Conservation (phyloP, 2,329 filamentous ascomycete species). For the Fusarium haematococcum region DNA sequence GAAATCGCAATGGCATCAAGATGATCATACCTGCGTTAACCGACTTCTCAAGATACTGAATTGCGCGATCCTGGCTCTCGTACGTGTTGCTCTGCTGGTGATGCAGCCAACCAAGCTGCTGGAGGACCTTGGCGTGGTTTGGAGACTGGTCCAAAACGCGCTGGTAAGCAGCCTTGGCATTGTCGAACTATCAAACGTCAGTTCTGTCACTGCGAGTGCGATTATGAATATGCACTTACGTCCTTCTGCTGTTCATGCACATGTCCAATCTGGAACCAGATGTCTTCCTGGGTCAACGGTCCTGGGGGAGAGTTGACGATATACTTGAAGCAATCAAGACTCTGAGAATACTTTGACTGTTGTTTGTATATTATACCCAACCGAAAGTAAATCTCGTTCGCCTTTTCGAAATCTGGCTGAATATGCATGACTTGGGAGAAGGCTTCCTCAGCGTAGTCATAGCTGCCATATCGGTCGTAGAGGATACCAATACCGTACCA, state of each 20-base stretch:
- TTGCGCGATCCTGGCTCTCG: constrained; percentile 92
- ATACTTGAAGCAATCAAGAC: constrained; percentile 98
- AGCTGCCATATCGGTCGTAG: constrained; percentile 94
- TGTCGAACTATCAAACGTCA: constrained; percentile 79
- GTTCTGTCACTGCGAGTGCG: constrained; percentile 39
- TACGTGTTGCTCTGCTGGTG: constrained; percentile 96
- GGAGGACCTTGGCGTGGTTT: constrained; percentile 96
- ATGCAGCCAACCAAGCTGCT: constrained; percentile 97
- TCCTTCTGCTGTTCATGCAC: constrained; percentile 99
- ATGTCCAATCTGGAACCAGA: constrained; percentile 99
- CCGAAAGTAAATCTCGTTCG: constrained; percentile 98
- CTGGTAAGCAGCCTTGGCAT: constrained; percentile 90
- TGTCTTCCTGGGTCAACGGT: constrained; percentile 95
- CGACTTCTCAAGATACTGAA: constrained; percentile 97
- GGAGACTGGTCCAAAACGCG: constrained; percentile 94
- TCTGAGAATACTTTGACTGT: constrained; percentile 92
- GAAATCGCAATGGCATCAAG: not conserved
- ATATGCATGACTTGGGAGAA: constrained; percentile 99
- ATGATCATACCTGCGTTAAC: constrained; percentile 81
- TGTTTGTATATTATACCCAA: constrained; percentile 99
- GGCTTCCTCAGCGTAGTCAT: constrained; percentile 97
- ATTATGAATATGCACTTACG: constrained; percentile 69
- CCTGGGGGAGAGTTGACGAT: constrained; percentile 94
- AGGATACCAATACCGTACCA: constrained; percentile 99
- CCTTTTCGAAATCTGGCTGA: constrained; percentile 97